These are phyloP conservation scores for Phylloporus sp. DNA, from an alignment of 768 basidiomycete genomes.

Conservation along the genomic window DNA sequence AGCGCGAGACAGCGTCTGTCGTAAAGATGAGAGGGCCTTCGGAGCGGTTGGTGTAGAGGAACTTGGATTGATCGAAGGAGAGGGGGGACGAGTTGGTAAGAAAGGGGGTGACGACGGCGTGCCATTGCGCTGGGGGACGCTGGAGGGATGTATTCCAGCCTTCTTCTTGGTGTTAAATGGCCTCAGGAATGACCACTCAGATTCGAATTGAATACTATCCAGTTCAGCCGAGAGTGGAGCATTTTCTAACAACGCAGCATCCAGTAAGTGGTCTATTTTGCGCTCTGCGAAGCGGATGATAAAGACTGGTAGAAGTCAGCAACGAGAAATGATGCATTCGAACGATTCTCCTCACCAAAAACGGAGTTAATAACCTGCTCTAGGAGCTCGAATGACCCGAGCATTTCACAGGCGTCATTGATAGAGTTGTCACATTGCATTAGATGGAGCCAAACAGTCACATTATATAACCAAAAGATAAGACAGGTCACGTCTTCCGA, in stretches of 20 bases:
- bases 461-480: slow-evolving; percentile 94
- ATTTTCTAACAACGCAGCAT: slow-evolving; percentile 77
- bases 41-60: slow-evolving; percentile 43
- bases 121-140: slow-evolving; percentile 31
- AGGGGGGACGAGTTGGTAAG: slow-evolving; percentile 42
- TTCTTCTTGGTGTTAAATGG: slow-evolving; percentile 66
- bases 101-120: slow-evolving; percentile 48
- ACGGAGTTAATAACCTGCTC: slow-evolving; percentile 93
- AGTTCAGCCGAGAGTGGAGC: slow-evolving; percentile 73
- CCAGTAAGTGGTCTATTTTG: slow-evolving; percentile 81
- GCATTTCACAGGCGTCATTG: slow-evolving; percentile 72
- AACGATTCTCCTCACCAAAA: slow-evolving; percentile 59
- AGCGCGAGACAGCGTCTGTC: slow-evolving; percentile 56
- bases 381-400: slow-evolving; percentile 79
- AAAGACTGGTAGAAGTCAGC: slow-evolving; percentile 57
- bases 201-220: slow-evolving; percentile 86
- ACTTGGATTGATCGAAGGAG: slow-evolving; percentile 45
- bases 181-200: slow-evolving; percentile 91
- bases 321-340: not conserved
- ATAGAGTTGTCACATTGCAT: slow-evolving; percentile 81
- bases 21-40: slow-evolving; percentile 59
- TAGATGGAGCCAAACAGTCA: slow-evolving; percentile 85
- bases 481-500: slow-evolving; percentile 82
- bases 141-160: slow-evolving; percentile 25
- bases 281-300: slow-evolving; percentile 90